A percentile compares a stretch with the other conserved stretches of the same genome.
phyloP scores from a whole-genome alignment of 148 eudicot species.

The Camellia lanceoleosa region DNA sequence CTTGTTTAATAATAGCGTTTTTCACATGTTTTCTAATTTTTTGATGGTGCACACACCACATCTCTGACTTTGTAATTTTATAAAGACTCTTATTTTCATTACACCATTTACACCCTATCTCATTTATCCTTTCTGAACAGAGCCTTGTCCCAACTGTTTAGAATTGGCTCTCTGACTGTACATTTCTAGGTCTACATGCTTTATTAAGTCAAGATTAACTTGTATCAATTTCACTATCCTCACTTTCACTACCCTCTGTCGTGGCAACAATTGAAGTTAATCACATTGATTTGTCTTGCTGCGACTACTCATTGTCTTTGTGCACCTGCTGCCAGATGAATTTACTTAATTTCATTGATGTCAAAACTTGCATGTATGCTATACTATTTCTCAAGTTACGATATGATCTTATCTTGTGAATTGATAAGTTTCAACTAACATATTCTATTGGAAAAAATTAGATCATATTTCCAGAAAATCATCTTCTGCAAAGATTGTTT shows the following conservation, averaged over 20 bases:
- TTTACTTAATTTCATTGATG: background rate
- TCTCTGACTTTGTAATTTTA: background rate
- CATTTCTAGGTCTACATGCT: too few species aligned
- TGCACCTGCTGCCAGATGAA: background rate
- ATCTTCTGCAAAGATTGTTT: conserved; percentile 76
- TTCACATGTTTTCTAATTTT: background rate
- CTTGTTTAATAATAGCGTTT: too few species aligned
- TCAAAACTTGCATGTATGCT: background rate
- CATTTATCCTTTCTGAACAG: too few species aligned
- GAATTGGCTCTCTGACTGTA: too few species aligned
- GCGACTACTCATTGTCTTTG: background rate
- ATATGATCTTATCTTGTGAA: background rate
- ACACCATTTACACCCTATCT: too few species aligned
- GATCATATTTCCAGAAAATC: conserved; percentile 85
- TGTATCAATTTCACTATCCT: too few species aligned
- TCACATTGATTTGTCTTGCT: background rate
- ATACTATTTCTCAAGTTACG: background rate
- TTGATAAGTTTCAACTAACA: conserved; percentile 9
- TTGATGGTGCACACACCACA: background rate
- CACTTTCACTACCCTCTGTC: background rate
- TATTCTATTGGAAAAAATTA: conserved; percentile 20
- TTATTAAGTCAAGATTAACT: too few species aligned
- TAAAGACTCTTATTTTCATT: too few species aligned
- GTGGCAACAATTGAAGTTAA: background rate
- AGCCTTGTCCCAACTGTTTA: too few species aligned